Conservation (phyloP, 169 alveolate genomes). For the Cryptosporidium meleagridis region DNA sequence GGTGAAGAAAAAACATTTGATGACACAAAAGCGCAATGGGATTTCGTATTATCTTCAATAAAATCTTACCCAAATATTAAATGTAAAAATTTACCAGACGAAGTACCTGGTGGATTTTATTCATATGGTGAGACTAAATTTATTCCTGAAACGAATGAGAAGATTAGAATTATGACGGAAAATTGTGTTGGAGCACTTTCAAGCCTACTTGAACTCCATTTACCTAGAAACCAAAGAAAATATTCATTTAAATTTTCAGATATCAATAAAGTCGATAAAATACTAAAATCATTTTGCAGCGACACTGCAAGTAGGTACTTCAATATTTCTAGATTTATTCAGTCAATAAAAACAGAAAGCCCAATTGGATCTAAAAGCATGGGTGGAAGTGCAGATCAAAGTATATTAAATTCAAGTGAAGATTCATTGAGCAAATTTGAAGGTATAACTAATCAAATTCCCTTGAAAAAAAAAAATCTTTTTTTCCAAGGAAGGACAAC, state of each 20-base stretch:
- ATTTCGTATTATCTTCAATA: conserved; percentile 13
- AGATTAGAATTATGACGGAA: conserved; percentile 19
- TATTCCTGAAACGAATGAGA: neutral
- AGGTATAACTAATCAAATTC: neutral
- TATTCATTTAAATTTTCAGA: conserved; percentile 47
- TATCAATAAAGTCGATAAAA: neutral
- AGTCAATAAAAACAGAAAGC: neutral
- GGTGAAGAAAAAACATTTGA: neutral
- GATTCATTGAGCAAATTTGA: neutral
- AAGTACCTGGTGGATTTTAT: conserved; percentile 34
- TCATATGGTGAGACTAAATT: conserved; percentile 43
- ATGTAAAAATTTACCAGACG: conserved; percentile 28
- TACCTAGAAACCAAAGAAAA: conserved; percentile 39
- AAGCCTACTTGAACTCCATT: conserved; percentile 49
- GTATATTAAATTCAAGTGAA: neutral
- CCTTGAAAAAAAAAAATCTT: no score
- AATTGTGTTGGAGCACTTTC: conserved; percentile 36
- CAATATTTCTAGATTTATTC: neutral
- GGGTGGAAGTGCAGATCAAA: neutral
- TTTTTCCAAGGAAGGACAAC: neutral
- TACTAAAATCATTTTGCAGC: neutral
- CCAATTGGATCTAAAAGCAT: neutral
- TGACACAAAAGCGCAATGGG: conserved; percentile 21
- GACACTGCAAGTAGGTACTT: neutral
- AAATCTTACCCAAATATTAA: conserved; percentile 11